Evolutionary conservation across 257 asterid species (phyloP).

Genomic region (Orobanche coerulescens): DNA sequence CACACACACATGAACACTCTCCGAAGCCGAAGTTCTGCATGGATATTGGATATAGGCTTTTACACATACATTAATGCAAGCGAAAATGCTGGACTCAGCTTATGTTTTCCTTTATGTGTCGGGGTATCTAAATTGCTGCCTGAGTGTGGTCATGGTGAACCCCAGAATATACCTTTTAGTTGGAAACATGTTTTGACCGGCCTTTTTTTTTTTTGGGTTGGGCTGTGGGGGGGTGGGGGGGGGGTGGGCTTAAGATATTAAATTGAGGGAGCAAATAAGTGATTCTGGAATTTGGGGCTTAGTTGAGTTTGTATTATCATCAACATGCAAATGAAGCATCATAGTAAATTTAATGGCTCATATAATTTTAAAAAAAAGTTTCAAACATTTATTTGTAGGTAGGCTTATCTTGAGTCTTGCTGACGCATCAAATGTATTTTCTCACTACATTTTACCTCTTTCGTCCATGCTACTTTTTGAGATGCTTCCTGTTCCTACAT

Average conservation of each 20-base stretch:
- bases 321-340: conserved; percentile 4
- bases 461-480: conserved; percentile 8
- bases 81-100: background rate
- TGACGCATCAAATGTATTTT: background rate
- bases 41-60: background rate
- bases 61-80: background rate
- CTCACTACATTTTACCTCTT: background rate
- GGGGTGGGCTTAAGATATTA: background rate
- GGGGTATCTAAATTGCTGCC: background rate
- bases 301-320: background rate
- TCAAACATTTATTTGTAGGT: background rate
- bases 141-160: background rate
- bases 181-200: too few relatives aligned
- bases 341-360: background rate
- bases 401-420: background rate
- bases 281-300: background rate
- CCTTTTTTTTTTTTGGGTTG: background rate
- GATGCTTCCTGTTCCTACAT: background rate
- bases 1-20: background rate
- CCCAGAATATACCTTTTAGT: background rate
- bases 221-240: too few relatives aligned
- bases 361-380: background rate
- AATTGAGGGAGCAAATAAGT: background rate
- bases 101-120: background rate
- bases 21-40: background rate